These are phyloP conservation scores for Hypoxylon cercidicola DNA, from an alignment of 495 filamentous ascomycete genomes.

Conservation along the genomic window DNA sequence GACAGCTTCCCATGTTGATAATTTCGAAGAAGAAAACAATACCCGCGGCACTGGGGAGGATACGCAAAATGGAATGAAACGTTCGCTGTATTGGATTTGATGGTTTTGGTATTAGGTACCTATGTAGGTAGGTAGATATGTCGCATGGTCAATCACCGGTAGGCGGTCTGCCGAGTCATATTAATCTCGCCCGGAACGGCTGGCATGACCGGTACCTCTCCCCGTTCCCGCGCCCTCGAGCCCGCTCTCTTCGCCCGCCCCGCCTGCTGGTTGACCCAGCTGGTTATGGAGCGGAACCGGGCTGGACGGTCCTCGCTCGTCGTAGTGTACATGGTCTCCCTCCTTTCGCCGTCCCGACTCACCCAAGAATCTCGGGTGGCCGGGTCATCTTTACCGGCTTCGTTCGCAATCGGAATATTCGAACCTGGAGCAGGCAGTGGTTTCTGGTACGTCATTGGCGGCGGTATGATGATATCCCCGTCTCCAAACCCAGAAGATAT, in stretches of 20 bases:
- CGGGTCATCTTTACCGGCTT: constrained; percentile 14
- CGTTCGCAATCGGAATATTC: neutral
- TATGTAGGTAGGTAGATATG: neutral
- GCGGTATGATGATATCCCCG: constrained; percentile 57
- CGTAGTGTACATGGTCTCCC: constrained; percentile 60
- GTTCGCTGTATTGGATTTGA: constrained; percentile 9
- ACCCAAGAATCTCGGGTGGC: constrained; percentile 53
- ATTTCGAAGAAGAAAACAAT: neutral
- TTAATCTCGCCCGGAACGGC: constrained; percentile 39
- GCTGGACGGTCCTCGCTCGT: constrained; percentile 60
- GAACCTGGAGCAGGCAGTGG: constrained; percentile 6
- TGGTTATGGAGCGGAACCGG: constrained; percentile 65
- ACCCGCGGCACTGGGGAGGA: neutral
- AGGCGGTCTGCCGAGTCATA: constrained; percentile 37
- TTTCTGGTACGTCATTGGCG: constrained; percentile 25
- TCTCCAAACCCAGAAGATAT: constrained; percentile 66
- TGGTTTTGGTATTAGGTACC: constrained; percentile 19
- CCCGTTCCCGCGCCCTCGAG: constrained; percentile 39
- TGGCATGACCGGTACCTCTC: constrained; percentile 42
- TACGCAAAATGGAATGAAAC: constrained; percentile 1
- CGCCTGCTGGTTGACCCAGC: constrained; percentile 71
- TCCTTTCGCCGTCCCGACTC: constrained; percentile 40
- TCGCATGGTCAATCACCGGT: constrained; percentile 29
- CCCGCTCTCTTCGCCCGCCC: constrained; percentile 51
- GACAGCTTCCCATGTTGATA: neutral